Evolutionary conservation across 495 filamentous ascomycete genomes (phyloP), one percentile per base, ranked within the genome.

Genomic region (Penicillium silybi): DNA sequence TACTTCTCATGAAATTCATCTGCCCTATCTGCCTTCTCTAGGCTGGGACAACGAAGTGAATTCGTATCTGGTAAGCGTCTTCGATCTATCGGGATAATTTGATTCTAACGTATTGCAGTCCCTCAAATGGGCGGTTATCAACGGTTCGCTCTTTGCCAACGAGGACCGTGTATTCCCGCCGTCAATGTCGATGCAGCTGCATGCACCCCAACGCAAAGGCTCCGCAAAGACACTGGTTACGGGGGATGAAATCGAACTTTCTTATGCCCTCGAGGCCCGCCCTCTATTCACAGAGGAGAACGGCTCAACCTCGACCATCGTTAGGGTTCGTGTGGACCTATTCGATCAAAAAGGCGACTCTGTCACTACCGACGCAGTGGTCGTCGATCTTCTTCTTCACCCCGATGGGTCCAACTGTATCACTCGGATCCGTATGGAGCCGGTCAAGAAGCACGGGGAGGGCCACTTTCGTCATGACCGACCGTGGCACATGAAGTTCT

Each of bases 101-200:
- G 17, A 40, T 26, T 35, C 53, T 57, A 52, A 61, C 43, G 20
- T 9, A 10, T 10, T 13, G 15, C 41, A 73, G 72, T 61, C 72
- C 13, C 46, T 79, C 8, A 67, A 66, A 32, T 70, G 77, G 59
- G 57, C 68, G 42, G 65, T 69, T 6, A 42, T 69, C 18, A 61
- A 74, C 54, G 70, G 69, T 47, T 57, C 48, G 15, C 65, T 80
- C 7, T 67, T 57, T 20, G 68, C 77, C 51, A 80, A 80, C 52
- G 53, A 66, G 16, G 56, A 72, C 16, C 53, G 58, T 17, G 62
- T 80, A 54, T 79, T 77, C 57, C 77, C 76, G 0, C 58, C 72
- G 0, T 41, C 63, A 8, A 44, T 53, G 22, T 58, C 64, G 10
- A 69, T 72, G 64, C 60, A 66, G 40, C 56, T 74, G 25, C 51